Percentiles rank a stretch among this genome's conserved stretches.
Conservation (phyloP, 768 basidiomycete genomes). For the Mycena alexandri region DNA sequence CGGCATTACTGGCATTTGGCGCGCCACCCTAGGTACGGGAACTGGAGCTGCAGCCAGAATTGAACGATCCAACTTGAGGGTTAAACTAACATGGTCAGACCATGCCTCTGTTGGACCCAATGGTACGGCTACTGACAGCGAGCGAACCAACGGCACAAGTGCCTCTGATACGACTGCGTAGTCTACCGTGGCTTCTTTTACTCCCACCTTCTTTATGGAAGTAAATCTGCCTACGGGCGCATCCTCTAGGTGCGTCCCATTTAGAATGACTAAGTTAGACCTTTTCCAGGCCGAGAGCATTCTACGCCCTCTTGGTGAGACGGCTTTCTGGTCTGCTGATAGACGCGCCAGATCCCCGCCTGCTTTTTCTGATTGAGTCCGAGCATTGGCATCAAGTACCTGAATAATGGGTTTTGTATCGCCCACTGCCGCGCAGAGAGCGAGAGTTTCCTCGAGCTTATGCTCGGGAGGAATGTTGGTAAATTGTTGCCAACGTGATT, state of each 20-base stretch:
- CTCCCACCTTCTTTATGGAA: too few species aligned
- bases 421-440: too few species aligned
- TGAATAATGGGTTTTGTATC: constrained; percentile 10
- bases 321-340: constrained; percentile 3
- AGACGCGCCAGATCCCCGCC: background rate
- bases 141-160: background rate
- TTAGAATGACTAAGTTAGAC: background rate
- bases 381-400: constrained; percentile 12
- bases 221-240: background rate
- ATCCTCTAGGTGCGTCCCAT: background rate
- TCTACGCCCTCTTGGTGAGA: constrained; percentile 1
- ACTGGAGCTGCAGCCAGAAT: background rate
- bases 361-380: constrained; percentile 7
- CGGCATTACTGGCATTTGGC: too few species aligned
- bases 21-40: background rate
- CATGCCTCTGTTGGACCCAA: background rate
- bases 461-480: constrained; percentile 4
- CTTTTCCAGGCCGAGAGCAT: constrained; percentile 24
- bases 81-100: constrained; percentile 17
- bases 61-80: background rate
- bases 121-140: background rate
- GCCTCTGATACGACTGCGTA: constrained; percentile 1
- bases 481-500: constrained; percentile 2
- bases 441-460: constrained; percentile 17
- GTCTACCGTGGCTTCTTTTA: background rate